Evolutionary conservation across 1,139 yeast species (phyloP).

Genomic region (Trichomonascaceae sp.): DNA sequence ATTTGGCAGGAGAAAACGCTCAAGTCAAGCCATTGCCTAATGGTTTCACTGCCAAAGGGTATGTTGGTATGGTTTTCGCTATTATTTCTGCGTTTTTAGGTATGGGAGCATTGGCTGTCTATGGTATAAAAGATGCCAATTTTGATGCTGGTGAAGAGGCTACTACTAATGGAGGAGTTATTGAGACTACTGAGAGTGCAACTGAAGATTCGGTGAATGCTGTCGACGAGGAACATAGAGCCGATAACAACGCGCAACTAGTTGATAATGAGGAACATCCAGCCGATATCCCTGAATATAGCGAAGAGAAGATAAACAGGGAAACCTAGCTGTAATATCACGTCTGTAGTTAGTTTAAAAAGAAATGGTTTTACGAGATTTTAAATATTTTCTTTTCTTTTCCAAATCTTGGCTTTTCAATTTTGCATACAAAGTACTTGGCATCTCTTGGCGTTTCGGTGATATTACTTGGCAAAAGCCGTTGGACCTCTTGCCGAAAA

Average conservation of each 20-base stretch:
- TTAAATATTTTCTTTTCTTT: too few relatives aligned
- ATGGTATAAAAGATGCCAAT: slow-evolving; percentile 65
- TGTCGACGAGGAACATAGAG: not conserved
- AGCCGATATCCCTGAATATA: not conserved
- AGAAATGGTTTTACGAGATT: not conserved
- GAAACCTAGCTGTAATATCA: not conserved
- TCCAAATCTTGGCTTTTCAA: not conserved
- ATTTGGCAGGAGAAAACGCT: slow-evolving; percentile 65
- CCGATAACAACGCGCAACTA: too few relatives aligned
- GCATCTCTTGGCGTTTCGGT: not conserved
- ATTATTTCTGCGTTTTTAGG: slow-evolving; percentile 76
- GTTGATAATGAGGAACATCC: not conserved
- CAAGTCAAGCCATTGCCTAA: slow-evolving; percentile 63
- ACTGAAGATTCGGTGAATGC: not conserved
- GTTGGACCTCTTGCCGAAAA: not conserved
- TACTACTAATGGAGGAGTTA: not conserved
- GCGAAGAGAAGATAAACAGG: not conserved
- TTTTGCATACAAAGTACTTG: not conserved
- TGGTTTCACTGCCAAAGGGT: slow-evolving; percentile 88
- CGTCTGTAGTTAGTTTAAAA: not conserved
- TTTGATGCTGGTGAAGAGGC: slow-evolving; percentile 18
- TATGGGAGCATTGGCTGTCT: slow-evolving; percentile 63
- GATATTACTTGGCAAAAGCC: not conserved
- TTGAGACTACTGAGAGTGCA: not conserved
- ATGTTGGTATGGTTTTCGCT: slow-evolving; percentile 79